phyloP scores from a whole-genome alignment of 2,329 filamentous ascomycete genomes.

The Elsinoe fawcettii region DNA sequence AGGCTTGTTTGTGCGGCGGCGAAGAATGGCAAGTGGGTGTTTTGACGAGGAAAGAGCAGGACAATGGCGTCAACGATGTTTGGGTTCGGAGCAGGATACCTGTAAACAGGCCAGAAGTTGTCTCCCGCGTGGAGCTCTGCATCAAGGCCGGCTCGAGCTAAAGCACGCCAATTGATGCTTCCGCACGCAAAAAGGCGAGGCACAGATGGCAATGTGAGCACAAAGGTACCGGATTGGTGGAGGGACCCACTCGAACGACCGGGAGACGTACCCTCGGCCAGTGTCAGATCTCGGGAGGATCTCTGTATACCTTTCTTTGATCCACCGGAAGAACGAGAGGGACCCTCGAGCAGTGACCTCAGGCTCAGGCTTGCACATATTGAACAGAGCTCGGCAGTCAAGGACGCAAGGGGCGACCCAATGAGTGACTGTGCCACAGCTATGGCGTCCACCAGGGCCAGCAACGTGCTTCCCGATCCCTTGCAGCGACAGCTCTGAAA shows the following conservation, averaged over 20 bases:
- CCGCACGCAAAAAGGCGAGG: neutral
- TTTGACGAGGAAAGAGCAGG: slow-evolving; percentile 9
- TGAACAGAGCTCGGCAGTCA: neutral
- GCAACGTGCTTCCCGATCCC: slow-evolving; percentile 2
- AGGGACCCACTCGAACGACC: neutral
- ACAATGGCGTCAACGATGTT: slow-evolving; percentile 13
- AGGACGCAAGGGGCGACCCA: slow-evolving; percentile 9
- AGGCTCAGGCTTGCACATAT: slow-evolving; percentile 1
- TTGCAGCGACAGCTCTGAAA: slow-evolving; percentile 9
- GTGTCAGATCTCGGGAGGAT: slow-evolving; percentile 13
- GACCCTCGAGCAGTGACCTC: slow-evolving; percentile 8
- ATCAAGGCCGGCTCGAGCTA: slow-evolving; percentile 6
- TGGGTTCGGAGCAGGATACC: neutral
- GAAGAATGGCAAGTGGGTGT: neutral
- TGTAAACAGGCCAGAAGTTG: neutral
- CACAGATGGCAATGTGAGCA: slow-evolving; percentile 3
- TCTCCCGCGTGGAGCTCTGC: slow-evolving; percentile 8
- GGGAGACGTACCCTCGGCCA: neutral
- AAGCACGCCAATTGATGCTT: slow-evolving; percentile 6
- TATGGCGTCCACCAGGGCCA: neutral
- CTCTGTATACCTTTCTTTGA: neutral
- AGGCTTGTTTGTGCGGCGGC: slow-evolving; percentile 1
- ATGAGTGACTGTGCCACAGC: neutral
- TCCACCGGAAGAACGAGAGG: slow-evolving; percentile 10
- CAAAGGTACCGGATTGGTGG: neutral